phyloP scores from a whole-genome alignment of 2,329 filamentous ascomycete species.

The Simplicillium aogashimaense region DNA sequence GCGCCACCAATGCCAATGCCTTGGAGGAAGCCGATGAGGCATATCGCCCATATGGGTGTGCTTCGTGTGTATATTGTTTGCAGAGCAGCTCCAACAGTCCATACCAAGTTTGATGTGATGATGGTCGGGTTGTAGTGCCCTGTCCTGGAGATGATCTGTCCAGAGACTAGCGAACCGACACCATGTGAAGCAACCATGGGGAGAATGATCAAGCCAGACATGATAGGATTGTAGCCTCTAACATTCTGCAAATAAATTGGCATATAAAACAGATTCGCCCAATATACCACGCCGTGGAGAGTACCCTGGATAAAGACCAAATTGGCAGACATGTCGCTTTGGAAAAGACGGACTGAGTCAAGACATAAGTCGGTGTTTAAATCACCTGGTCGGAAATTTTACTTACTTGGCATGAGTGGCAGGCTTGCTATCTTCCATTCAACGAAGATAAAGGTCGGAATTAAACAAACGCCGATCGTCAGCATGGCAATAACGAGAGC shows the following conservation, averaged over 20 bases:
- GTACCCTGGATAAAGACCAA: neutral
- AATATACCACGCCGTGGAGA: constrained; percentile 1
- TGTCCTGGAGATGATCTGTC: neutral
- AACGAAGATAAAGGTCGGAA: neutral
- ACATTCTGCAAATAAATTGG: constrained; percentile 1
- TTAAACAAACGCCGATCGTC: neutral
- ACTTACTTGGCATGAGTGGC: constrained; percentile 1
- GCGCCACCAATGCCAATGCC: neutral
- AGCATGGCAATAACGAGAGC: constrained; percentile 1
- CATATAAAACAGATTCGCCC: neutral
- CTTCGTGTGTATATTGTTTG: neutral
- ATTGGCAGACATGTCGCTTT: neutral
- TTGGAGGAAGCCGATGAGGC: neutral
- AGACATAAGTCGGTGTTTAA: neutral
- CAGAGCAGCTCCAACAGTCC: neutral
- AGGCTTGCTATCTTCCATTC: constrained; percentile 1
- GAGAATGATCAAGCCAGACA: neutral
- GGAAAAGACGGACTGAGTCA: neutral
- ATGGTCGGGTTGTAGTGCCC: neutral
- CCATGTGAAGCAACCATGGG: constrained; percentile 2
- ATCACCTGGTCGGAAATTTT: neutral
- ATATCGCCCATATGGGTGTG: neutral
- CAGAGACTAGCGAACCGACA: neutral
- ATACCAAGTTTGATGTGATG: neutral
- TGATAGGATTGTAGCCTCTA: neutral